Base-by-base conservation (phyloP, 2,329 filamentous ascomycete species). In the Albophoma yamanashiensis region DNA sequence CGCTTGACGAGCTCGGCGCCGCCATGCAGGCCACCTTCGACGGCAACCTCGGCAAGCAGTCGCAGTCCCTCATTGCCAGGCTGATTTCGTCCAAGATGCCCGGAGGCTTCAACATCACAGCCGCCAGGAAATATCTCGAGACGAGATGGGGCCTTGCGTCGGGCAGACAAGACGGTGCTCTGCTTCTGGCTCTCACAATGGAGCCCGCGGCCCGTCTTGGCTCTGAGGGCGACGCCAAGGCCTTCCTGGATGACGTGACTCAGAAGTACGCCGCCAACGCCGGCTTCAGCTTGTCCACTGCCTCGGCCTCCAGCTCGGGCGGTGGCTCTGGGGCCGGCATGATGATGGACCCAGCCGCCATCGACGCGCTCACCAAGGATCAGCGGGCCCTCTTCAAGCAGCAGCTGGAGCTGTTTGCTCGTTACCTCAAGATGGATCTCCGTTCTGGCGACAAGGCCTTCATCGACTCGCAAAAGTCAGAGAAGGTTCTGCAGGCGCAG, bases 61-160 rank as follows among this genome's bases (percentile, higher is more conserved):
- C 94, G 0, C 89, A 90, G 59, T 95, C 92, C 3, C 84, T 99
- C 60, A 89, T 99, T 73, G 94, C 94, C 57, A 89, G 94, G 67
- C 81, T 99, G 73, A 94, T 99, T 52, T 97, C 94, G 2, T 97
- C 94, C 38, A 99, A 99, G 79, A 99, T 99, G 94, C 94, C 94
- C 56, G 94, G 93, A 79, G 94, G 94, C 63, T 99, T 99, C 85
- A 99, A 97, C 75, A 97, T 97, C 74, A 97, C 93, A 70, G 83
- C 91, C 15, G 91, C 95, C 55, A 86, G 94, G 70, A 99, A 99
- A 78, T 95, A 99, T 71, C 79, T 99, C 53, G 93, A 97, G 78
- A 91, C 89, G 20, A 85, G 91, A 74, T 99, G 93, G 92, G 94
- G 94, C 60, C 79, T 99, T 61, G 91, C 82, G 4, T 72, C 88